phyloP scores from a whole-genome alignment of 2,329 filamentous ascomycete genomes.

The Microsporum ferrugineum region DNA sequence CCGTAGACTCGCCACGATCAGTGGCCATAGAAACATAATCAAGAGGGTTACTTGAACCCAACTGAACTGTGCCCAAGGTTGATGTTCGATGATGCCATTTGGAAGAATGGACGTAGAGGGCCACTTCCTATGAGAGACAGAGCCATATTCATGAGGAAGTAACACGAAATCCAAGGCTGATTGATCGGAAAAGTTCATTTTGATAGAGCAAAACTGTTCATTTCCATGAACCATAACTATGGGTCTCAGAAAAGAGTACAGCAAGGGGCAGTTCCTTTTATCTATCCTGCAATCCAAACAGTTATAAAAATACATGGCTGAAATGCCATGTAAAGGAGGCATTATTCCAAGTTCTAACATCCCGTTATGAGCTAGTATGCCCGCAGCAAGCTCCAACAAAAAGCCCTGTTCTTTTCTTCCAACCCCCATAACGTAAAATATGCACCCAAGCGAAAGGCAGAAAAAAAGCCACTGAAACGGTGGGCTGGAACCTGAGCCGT shows the following conservation, averaged over 20 bases:
- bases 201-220: not conserved
- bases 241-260: not conserved
- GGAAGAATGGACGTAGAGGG: not conserved
- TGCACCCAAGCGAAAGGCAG: not conserved
- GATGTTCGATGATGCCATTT: not conserved
- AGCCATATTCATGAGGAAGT: not conserved
- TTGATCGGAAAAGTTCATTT: not conserved
- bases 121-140: not conserved
- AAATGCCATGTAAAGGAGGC: not conserved
- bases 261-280: not conserved
- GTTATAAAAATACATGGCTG: not conserved
- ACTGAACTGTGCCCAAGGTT: not conserved
- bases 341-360: not conserved
- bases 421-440: not conserved
- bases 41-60: not conserved
- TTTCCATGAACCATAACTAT: not conserved
- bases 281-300: not conserved
- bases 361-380: not conserved
- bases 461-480: not conserved
- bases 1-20: not conserved
- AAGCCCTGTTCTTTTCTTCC: not conserved
- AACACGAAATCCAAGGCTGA: not conserved
- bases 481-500: not conserved
- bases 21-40: not conserved
- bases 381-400: not conserved